Evolutionary conservation across 495 filamentous ascomycete genomes (phyloP).

Genomic region (Acidomyces sp.): DNA sequence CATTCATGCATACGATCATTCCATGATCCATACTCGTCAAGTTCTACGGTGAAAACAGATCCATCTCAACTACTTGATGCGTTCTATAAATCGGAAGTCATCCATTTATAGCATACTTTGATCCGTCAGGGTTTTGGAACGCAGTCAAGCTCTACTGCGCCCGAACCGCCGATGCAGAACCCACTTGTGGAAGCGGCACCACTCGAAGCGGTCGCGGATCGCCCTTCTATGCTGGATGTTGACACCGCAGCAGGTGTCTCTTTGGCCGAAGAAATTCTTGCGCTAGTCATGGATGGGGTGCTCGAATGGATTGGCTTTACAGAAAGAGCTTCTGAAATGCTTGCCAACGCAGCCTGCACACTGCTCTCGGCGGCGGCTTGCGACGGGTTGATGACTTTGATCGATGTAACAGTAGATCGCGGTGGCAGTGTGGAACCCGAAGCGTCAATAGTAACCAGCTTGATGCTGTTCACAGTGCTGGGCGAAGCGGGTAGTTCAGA

Average conservation of each 20-base stretch:
- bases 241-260: not conserved
- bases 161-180: slow-evolving; percentile 5
- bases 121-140: no score
- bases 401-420: slow-evolving; percentile 3
- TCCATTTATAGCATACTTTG: no score
- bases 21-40: no score
- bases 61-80: no score
- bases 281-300: slow-evolving; percentile 1
- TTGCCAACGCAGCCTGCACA: not conserved
- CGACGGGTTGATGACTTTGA: slow-evolving; percentile 4
- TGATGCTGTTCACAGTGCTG: slow-evolving; percentile 10
- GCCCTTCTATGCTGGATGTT: not conserved
- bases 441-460: slow-evolving; percentile 6
- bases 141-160: slow-evolving; percentile 8
- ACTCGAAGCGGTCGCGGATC: not conserved
- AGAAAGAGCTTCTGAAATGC: not conserved
- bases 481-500: not conserved
- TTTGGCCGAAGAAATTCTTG: not conserved
- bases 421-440: slow-evolving; percentile 5
- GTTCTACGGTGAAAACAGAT: no score
- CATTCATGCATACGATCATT: no score
- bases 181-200: not conserved
- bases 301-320: slow-evolving; percentile 1
- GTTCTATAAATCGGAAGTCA: no score
- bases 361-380: slow-evolving; percentile 7